Base-by-base conservation (phyloP, 2,329 filamentous ascomycete genomes). In the Paramyrothecium roridum region DNA sequence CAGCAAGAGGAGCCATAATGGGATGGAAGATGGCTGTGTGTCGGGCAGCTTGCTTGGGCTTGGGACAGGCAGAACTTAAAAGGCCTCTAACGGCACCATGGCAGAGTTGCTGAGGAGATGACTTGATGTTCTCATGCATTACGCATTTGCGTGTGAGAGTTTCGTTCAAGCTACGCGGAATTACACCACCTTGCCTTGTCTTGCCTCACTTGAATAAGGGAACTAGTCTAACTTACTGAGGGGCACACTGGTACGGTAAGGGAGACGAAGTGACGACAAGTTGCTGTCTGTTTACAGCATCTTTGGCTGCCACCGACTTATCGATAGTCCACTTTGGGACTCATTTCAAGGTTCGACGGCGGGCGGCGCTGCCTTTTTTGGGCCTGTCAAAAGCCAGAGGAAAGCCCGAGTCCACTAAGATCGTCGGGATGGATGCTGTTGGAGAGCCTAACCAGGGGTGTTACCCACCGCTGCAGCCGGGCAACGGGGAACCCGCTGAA, bases 401-500 rank as follows among this genome's bases (percentile, higher is more conserved):
- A 19, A 23, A 48, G 50, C 59, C 55, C 54, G 59, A 53, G 52
- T 50, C 57, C 46, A 37, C 48, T 59, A 58, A 61, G 57, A 59
- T 65, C 63, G 59, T 52, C 50, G 51, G 58, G 57, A 59, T 65
- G 64, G 59, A 52, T 49, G 51, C 59, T 52, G 59, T 52, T 58
- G 57, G 59, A 52, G 56, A 56, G 59, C 53, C 58, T 37, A 34
- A 46, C 17, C 53, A 53, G 56, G 46, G 62, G 33, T 47, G 48
- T 55, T 62, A 63, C 65, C 57, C 58, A 50, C 60, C 59, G 54
- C 63, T 60, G 62, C 67, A 66, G 65, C 73, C 70, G 66, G 62
- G 72, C 72, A 76, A 74, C 72, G 61, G 60, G 56, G 63, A 63
- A 55, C 57, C 60, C 60, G 67, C 63, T 56, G 67, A 73, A 63